phyloP scores from a whole-genome alignment of 2,329 filamentous ascomycete species.

The Colletotrichum spinosum region DNA sequence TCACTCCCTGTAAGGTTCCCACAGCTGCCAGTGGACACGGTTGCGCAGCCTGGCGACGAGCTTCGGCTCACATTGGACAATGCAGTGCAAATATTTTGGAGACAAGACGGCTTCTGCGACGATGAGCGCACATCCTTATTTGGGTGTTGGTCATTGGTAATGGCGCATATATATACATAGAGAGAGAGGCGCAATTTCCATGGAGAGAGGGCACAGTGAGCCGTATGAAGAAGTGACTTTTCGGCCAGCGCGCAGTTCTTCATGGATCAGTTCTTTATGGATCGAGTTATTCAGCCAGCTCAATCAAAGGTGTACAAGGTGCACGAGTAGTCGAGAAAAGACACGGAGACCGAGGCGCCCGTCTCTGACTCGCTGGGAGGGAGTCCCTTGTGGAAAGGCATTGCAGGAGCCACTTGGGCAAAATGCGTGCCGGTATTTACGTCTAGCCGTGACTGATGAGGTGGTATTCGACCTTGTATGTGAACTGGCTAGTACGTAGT shows the following conservation, averaged over 20 bases:
- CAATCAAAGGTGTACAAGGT: neutral
- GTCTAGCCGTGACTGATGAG: neutral
- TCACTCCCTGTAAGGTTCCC: neutral
- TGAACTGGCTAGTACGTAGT: neutral
- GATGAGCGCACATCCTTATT: conserved; percentile 14
- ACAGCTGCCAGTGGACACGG: conserved; percentile 29
- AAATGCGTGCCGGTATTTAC: conserved; percentile 19
- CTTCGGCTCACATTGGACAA: conserved; percentile 13
- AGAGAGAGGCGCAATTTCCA: no score
- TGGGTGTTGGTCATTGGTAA: neutral
- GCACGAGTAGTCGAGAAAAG: neutral
- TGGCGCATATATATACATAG: no score
- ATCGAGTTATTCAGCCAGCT: neutral
- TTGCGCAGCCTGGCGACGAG: conserved; percentile 14
- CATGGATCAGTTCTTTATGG: no score
- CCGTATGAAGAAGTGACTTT: no score
- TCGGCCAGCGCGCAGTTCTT: no score
- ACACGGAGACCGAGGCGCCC: conserved; percentile 15
- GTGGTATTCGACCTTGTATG: conserved; percentile 6
- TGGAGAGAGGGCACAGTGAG: no score
- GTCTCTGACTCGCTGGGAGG: conserved; percentile 12
- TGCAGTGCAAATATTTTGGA: conserved; percentile 6
- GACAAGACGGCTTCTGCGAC: neutral
- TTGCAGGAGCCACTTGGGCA: conserved; percentile 6
- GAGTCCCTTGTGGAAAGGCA: conserved; percentile 13